Evolutionary conservation across 2,329 filamentous ascomycete genomes (phyloP).

Genomic region (Hysterium pulicare): DNA sequence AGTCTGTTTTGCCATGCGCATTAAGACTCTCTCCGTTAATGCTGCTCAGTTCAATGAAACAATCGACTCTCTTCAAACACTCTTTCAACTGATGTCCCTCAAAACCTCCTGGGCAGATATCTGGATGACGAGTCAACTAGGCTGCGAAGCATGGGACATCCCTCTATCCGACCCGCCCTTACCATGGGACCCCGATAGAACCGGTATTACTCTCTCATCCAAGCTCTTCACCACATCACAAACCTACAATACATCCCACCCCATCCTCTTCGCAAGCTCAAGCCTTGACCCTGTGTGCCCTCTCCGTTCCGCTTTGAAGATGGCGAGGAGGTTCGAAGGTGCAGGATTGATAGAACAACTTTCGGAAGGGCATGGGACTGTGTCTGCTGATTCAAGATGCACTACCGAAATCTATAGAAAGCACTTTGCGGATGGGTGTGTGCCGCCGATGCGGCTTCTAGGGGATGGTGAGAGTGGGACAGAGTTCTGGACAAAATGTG

Average conservation of each 20-base stretch:
- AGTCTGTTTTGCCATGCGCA: background rate
- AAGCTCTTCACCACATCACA: background rate
- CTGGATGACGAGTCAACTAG: background rate
- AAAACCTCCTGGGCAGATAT: background rate
- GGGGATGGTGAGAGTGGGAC: no score
- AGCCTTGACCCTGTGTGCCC: constrained; percentile 14
- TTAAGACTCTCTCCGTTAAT: background rate
- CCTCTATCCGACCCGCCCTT: background rate
- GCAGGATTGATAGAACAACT: constrained; percentile 11
- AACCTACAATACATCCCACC: constrained; percentile 6
- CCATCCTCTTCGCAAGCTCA: constrained; percentile 13
- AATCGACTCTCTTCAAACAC: background rate
- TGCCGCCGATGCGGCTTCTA: background rate
- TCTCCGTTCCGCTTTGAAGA: constrained; percentile 11
- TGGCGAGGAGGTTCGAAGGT: constrained; percentile 12
- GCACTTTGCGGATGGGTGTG: constrained; percentile 10
- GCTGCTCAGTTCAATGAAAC: constrained; percentile 5
- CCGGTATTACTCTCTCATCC: no score
- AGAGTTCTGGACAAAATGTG: background rate
- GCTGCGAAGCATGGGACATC: constrained; percentile 3
- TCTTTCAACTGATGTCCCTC: background rate
- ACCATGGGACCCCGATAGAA: constrained; percentile 2
- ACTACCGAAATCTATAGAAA: constrained; percentile 6
- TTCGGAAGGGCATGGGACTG: constrained; percentile 9
- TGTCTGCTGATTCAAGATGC: constrained; percentile 7